Conservation (phyloP, 2,329 filamentous ascomycete genomes). For the Aspergillus unguis region DNA sequence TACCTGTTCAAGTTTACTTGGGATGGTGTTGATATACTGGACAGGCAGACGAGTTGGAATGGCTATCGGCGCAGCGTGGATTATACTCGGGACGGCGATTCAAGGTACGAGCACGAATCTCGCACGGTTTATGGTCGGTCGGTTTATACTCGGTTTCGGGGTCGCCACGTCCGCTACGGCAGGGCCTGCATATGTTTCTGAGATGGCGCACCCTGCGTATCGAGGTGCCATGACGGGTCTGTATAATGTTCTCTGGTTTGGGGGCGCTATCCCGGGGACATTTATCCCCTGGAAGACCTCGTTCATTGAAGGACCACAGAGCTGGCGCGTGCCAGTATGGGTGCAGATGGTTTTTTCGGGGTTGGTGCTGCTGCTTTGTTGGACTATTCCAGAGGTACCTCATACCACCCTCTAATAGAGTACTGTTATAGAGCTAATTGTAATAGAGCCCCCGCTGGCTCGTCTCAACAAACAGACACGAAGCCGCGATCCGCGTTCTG, state of each 20-base stretch:
- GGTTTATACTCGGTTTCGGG: constrained; percentile 33
- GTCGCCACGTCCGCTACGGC: constrained; percentile 26
- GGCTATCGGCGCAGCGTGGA: constrained; percentile 25
- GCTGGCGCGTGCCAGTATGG: constrained; percentile 61
- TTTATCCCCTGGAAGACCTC: constrained; percentile 47
- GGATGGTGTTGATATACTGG: background rate
- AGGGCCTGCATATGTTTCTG: constrained; percentile 35
- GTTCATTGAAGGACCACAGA: constrained; percentile 38
- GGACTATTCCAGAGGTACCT: constrained; percentile 47
- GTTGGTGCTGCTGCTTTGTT: constrained; percentile 50
- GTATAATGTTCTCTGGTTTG: constrained; percentile 44
- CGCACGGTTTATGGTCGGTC: constrained; percentile 30
- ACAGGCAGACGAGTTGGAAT: constrained; percentile 29
- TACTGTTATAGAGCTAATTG: background rate
- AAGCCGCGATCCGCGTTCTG: constrained; percentile 56
- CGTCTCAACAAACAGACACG: constrained; percentile 56
- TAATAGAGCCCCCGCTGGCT: constrained; percentile 60
- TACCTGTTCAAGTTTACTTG: background rate
- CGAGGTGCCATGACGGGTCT: constrained; percentile 40
- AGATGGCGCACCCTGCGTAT: constrained; percentile 37
- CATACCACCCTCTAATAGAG: too few species aligned
- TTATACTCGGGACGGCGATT: constrained; percentile 27
- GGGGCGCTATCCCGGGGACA: constrained; percentile 49
- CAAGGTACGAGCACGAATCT: constrained; percentile 26
- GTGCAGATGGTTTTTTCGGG: constrained; percentile 48